Evolutionary conservation across 345 rosid species (phyloP).

Genomic region (Eucalyptus cladocalyx): DNA sequence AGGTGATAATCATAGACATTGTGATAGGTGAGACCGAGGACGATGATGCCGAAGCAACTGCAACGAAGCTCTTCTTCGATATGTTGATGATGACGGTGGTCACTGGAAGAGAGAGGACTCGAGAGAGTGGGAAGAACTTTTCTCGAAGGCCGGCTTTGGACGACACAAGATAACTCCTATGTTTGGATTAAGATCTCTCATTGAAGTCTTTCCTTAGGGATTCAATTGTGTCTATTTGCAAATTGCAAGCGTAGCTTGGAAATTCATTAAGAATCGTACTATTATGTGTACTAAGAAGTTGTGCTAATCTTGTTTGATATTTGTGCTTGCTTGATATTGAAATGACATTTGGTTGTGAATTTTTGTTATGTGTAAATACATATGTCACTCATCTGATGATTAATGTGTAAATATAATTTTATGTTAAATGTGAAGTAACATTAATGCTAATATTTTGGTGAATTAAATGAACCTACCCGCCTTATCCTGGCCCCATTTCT

Average conservation of each 20-base stretch:
- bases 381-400: not conserved
- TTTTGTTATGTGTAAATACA: not conserved
- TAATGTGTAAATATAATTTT: not conserved
- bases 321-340: not conserved
- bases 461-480: not conserved
- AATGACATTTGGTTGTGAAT: not conserved
- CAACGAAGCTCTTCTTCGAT: conserved; percentile 25
- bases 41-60: not conserved
- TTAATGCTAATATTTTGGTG: not conserved
- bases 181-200: conserved; percentile 24
- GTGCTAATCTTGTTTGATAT: not conserved
- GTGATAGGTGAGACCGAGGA: conserved; percentile 1
- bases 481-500: not conserved
- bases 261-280: not conserved
- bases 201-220: conserved; percentile 21
- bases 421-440: not conserved
- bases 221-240: not conserved
- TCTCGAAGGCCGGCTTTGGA: conserved; percentile 16
- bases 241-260: not conserved
- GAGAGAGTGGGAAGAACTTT: conserved; percentile 12
- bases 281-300: not conserved
- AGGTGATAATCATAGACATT: conserved; percentile 4
- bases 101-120: conserved; percentile 16
- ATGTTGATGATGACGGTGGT: conserved; percentile 20
- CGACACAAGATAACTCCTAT: conserved; percentile 14